Evolutionary conservation across 208 protist genomes (phyloP).

Genomic region (Acanthamoeba healyi): DNA sequence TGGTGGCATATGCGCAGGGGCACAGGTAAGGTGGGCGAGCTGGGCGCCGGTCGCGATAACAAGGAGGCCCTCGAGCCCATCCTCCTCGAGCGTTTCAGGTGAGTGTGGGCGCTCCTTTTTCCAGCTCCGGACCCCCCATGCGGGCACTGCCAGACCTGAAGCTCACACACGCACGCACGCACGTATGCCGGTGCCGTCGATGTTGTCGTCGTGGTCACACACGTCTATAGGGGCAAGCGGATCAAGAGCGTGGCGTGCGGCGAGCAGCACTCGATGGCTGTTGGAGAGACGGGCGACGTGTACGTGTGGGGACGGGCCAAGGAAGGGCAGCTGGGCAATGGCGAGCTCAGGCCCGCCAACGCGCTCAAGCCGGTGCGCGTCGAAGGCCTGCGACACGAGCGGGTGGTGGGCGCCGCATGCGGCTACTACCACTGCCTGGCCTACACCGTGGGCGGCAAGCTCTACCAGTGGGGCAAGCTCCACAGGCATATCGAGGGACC

Average conservation of each 20-base stretch:
- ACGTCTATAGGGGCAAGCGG: conserved; percentile 8
- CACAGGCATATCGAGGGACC: conserved; percentile 37
- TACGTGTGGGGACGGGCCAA: conserved; percentile 63
- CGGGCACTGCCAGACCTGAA: neutral
- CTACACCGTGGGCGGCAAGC: neutral
- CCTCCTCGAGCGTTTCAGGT: conserved; percentile 46
- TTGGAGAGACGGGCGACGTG: conserved; percentile 62
- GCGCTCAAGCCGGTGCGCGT: conserved; percentile 11
- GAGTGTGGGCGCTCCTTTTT: neutral
- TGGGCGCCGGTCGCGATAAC: conserved; percentile 13
- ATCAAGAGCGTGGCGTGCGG: conserved; percentile 46
- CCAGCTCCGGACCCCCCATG: too few relatives aligned
- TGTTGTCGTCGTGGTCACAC: too few relatives aligned
- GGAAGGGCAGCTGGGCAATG: conserved; percentile 61
- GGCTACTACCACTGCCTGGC: conserved; percentile 69
- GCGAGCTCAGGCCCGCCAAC: neutral
- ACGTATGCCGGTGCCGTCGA: neutral
- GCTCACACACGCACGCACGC: neutral
- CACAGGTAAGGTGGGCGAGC: conserved; percentile 43
- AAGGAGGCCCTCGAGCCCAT: conserved; percentile 48
- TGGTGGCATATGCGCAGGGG: neutral
- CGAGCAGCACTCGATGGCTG: conserved; percentile 57
- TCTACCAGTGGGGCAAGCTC: conserved; percentile 74
- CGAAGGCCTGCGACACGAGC: conserved; percentile 24
- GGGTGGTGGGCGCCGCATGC: neutral